Evolutionary conservation across 1,284 basidiomycete genomes (phyloP), one percentile per base, ranked within the genome.

Genomic region (Peniophora sp.): DNA sequence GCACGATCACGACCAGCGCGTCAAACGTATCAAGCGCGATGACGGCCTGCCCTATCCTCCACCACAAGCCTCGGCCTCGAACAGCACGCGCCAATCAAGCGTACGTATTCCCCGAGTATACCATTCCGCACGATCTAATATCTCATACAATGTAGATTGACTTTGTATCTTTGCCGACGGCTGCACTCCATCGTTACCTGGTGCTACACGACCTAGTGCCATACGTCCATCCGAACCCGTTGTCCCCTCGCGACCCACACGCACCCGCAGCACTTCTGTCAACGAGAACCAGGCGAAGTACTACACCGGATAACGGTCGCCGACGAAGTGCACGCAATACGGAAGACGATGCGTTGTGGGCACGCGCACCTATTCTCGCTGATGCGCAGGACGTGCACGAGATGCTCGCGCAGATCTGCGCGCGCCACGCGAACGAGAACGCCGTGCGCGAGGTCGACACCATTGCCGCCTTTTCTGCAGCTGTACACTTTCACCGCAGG

Each of bases 361-460:
- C 64, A 22, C 76, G 81, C 27, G 72, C 76, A 14, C 84, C 85
- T 2, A 76, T 88, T 49, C 64, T 87, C 51, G 76, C 81, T 11
- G 87, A 90, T 61, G 62, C 84, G 17, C 73, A 72, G 36, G 85
- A 88, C 39, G 68, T 87, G 35, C 81, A 87, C 53, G 69, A 63
- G 0, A 73, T 83, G 48, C 66, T 90, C 41, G 86, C 86, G 2
- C 66, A 69, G 12, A 73, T 90, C 46, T 85, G 79, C 3, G 81
- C 85, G 58, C 70, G 72, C 51, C 88, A 90, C 64, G 88, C 88
- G 61, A 70, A 74, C 52, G 78, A 81, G 50, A 64, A 72, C 22
- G 63, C 70, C 9, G 75, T 81, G 24, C 81, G 81, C 63, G 88
- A 90, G 64, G 79, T 85, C 48, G 87, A 90, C 54, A 84, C 81